phyloP scores from a whole-genome alignment of 1,139 yeast genomes.

The Blastobotrys elegans region DNA sequence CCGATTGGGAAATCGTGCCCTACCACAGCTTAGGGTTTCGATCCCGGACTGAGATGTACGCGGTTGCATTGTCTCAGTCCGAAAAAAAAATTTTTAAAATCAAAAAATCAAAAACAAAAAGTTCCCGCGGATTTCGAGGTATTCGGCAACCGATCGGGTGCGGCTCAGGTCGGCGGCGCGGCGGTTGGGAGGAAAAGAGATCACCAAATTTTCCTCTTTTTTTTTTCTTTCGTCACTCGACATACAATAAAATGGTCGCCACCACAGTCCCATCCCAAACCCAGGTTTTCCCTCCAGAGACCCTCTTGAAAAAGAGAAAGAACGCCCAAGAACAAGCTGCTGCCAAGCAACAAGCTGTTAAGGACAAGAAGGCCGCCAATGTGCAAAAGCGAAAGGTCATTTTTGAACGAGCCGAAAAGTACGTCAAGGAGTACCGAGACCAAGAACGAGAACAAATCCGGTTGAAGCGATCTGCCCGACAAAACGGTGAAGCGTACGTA shows the following conservation, averaged over 20 bases:
- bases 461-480: conserved; percentile 97
- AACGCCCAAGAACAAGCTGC: conserved; percentile 42
- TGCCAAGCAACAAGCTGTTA: conserved; percentile 45
- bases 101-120: not conserved
- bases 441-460: conserved; percentile 91
- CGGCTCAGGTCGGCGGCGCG: no score
- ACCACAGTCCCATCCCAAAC: conserved; percentile 30
- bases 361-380: conserved; percentile 86
- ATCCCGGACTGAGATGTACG: no score
- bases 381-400: conserved; percentile 93
- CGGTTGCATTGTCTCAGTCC: not conserved
- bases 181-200: not conserved
- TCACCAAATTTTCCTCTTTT: not conserved
- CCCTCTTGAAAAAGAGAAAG: conserved; percentile 95
- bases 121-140: no score
- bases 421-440: conserved; percentile 94
- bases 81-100: no score
- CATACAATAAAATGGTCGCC: conserved; percentile 21
- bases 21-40: no score
- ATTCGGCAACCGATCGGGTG: no score
- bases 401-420: conserved; percentile 97
- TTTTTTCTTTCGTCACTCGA: not conserved
- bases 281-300: conserved; percentile 69
- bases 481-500: conserved; percentile 76
- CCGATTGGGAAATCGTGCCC: no score